Percentiles rank a stretch among this genome's conserved stretches.
Evolutionary conservation across 2,329 filamentous ascomycete species (phyloP).

Genomic region (Pleurostoma richardsiae): DNA sequence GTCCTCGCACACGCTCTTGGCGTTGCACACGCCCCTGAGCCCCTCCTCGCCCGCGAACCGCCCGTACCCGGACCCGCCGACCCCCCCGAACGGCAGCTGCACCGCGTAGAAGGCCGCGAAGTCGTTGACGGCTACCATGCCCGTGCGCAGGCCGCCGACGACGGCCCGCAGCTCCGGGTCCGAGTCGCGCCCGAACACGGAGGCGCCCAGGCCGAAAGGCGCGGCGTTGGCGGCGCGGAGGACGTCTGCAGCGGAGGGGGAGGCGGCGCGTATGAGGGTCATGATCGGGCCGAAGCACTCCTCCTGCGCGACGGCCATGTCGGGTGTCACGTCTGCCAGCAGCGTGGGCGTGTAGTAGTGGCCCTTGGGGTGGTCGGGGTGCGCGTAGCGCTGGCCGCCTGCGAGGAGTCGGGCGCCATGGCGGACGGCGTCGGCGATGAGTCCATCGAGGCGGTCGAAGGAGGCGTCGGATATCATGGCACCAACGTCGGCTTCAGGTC

Average conservation of each 20-base stretch:
- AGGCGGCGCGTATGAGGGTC: conserved; percentile 70
- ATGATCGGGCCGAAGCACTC: conserved; percentile 94
- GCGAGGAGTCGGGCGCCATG: conserved; percentile 76
- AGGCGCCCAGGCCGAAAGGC: conserved; percentile 79
- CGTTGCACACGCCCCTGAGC: conserved; percentile 76
- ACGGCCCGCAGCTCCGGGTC: conserved; percentile 58
- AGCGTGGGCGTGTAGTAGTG: conserved; percentile 94
- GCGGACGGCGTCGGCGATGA: conserved; percentile 72
- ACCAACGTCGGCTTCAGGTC: conserved; percentile 76
- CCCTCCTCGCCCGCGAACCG: conserved; percentile 91
- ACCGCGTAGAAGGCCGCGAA: conserved; percentile 93
- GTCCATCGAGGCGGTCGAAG: conserved; percentile 69
- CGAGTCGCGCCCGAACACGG: conserved; percentile 71
- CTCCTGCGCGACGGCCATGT: conserved; percentile 82
- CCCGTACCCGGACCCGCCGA: conserved; percentile 86
- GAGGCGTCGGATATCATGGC: conserved; percentile 78
- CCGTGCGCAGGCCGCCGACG: conserved; percentile 65
- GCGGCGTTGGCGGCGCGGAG: conserved; percentile 80
- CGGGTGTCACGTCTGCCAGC: conserved; percentile 78
- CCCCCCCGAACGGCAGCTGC: conserved; percentile 88
- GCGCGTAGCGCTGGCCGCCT: conserved; percentile 67
- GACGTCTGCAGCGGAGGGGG: conserved; percentile 55
- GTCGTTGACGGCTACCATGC: conserved; percentile 94
- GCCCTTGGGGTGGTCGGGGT: conserved; percentile 70
- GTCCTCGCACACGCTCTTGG: conserved; percentile 83